phyloP scores from a whole-genome alignment of 2,329 filamentous ascomycete genomes.

The Cladosporium sphaerospermum region DNA sequence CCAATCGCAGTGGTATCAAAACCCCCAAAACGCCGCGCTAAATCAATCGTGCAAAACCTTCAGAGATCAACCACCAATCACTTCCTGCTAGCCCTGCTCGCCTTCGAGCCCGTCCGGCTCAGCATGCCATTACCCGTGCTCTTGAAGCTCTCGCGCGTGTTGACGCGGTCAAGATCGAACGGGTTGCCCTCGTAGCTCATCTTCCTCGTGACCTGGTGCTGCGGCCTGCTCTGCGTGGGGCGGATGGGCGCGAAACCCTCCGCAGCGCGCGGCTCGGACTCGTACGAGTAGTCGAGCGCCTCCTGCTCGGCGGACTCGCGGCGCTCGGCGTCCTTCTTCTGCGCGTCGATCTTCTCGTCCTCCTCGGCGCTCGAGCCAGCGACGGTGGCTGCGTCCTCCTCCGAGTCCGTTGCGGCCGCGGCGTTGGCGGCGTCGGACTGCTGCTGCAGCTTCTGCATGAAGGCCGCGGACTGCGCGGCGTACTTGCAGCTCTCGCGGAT shows the following conservation, averaged over 20 bases:
- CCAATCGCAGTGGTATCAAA: too few relatives aligned
- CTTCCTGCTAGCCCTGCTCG: slow-evolving; percentile 4
- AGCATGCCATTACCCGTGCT: slow-evolving; percentile 1
- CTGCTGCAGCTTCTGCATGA: slow-evolving; percentile 46
- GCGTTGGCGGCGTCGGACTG: slow-evolving; percentile 21
- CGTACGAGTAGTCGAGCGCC: slow-evolving; percentile 25
- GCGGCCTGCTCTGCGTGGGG: slow-evolving; percentile 16
- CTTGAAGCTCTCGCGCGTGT: slow-evolving; percentile 42
- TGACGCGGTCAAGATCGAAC: slow-evolving; percentile 44
- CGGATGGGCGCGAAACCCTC: slow-evolving; percentile 22
- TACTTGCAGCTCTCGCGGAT: slow-evolving; percentile 66
- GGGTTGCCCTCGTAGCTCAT: slow-evolving; percentile 37
- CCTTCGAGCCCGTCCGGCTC: slow-evolving; percentile 11
- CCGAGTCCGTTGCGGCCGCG: background rate
- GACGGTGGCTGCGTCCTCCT: slow-evolving; percentile 8
- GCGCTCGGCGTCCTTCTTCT: slow-evolving; percentile 27
- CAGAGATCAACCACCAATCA: background rate
- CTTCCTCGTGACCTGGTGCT: slow-evolving; percentile 21
- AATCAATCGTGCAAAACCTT: background rate
- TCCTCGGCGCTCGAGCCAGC: slow-evolving; percentile 1
- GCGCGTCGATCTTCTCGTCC: slow-evolving; percentile 10
- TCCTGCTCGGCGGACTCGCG: slow-evolving; percentile 25
- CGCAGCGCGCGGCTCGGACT: slow-evolving; percentile 9
- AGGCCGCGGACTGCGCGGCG: slow-evolving; percentile 52
- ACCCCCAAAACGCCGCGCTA: background rate